A percentile compares a stretch with the other conserved stretches of the same genome.
These are phyloP conservation scores for Galeopsis tetrahit DNA, from an alignment of 257 asterid genomes.

Conservation along the genomic window DNA sequence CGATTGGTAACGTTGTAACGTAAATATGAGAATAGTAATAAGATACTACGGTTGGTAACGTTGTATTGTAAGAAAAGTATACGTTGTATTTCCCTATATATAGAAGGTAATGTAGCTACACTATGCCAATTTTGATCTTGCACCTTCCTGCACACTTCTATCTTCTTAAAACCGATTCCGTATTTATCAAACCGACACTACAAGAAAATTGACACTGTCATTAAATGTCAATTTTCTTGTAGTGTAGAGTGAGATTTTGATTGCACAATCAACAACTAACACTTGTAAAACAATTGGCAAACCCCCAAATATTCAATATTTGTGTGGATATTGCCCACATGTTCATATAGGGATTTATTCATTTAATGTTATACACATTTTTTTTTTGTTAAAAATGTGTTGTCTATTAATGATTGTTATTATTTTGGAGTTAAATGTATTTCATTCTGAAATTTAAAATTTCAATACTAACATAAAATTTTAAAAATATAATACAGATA, in stretches of 20 bases:
- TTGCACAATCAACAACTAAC: neutral
- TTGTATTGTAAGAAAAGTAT: conserved; percentile 28
- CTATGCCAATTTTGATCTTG: conserved; percentile 28
- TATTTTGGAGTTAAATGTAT: too few relatives aligned
- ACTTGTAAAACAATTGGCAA: neutral
- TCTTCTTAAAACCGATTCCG: neutral
- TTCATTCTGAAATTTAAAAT: neutral
- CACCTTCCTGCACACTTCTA: too few relatives aligned
- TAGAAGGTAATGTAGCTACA: conserved; percentile 26
- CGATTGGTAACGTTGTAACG: conserved; percentile 30
- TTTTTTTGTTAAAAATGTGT: too few relatives aligned
- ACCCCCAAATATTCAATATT: neutral
- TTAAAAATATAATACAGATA: neutral
- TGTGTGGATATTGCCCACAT: too few relatives aligned
- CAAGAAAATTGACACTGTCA: too few relatives aligned
- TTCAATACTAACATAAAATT: neutral
- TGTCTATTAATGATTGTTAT: neutral
- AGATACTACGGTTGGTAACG: conserved; percentile 7
- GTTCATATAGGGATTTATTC: too few relatives aligned
- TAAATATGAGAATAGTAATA: conserved; percentile 31
- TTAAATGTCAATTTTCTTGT: too few relatives aligned
- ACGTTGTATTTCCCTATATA: conserved; percentile 2
- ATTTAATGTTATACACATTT: neutral
- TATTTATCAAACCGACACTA: too few relatives aligned
- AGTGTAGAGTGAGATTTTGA: neutral